phyloP scores from a whole-genome alignment of 306 rosid genomes.

The Medicago ruthenica region DNA sequence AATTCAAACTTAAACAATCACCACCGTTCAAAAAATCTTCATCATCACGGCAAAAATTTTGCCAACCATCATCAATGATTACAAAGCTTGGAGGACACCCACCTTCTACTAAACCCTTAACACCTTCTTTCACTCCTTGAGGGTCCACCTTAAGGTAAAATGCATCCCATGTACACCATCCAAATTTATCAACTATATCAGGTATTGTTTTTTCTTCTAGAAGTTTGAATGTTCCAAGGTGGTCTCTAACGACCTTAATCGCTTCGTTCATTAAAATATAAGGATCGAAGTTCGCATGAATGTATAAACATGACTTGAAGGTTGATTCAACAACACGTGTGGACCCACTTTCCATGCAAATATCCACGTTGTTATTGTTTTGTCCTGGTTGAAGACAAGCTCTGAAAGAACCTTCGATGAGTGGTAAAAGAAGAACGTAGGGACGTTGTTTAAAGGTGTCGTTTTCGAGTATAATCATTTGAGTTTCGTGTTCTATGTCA shows the following conservation, averaged over 20 bases:
- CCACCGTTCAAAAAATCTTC: constrained; percentile 39
- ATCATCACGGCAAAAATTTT: constrained; percentile 56
- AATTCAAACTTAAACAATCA: constrained; percentile 44
- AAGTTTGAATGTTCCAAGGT: constrained; percentile 59
- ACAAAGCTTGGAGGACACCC: constrained; percentile 73
- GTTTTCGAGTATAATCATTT: constrained; percentile 58
- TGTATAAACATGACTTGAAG: constrained; percentile 57
- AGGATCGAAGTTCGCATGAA: constrained; percentile 61
- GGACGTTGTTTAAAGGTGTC: constrained; percentile 47
- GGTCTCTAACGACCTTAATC: constrained; percentile 47
- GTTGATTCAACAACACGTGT: constrained; percentile 44
- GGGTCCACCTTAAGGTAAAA: constrained; percentile 77
- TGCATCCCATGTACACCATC: constrained; percentile 92
- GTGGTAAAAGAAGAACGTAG: constrained; percentile 65
- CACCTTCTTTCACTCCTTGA: constrained; percentile 55
- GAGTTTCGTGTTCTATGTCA: constrained; percentile 66
- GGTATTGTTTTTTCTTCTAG: constrained; percentile 70
- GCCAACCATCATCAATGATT: constrained; percentile 82
- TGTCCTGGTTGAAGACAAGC: constrained; percentile 55
- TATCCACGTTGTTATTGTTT: constrained; percentile 41
- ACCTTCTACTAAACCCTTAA: constrained; percentile 59
- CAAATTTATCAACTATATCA: constrained; percentile 63
- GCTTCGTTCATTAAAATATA: constrained; percentile 53
- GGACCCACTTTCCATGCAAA: constrained; percentile 79
- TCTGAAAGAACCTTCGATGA: constrained; percentile 67